phyloP scores from a whole-genome alignment of 164 flowering plant genomes.

The Vitis amurensis region DNA sequence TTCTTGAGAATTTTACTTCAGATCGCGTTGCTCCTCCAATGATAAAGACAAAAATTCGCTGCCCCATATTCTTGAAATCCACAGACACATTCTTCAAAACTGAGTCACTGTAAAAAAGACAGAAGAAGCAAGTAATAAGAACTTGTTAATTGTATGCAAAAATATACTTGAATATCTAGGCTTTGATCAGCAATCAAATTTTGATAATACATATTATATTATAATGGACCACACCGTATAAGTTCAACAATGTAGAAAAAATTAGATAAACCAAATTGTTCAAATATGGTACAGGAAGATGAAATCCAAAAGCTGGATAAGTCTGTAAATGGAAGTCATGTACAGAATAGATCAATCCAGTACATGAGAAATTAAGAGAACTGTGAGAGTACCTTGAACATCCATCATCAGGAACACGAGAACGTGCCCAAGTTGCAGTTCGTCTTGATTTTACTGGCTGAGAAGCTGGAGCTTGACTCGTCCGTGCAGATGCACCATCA shows the following conservation, averaged over 20 bases:
- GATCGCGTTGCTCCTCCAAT: slow-evolving; percentile 99
- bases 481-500: slow-evolving; percentile 32
- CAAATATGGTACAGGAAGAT: too few species aligned
- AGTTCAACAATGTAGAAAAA: background rate
- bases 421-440: slow-evolving; percentile 88
- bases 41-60: slow-evolving; percentile 87
- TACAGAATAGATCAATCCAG: background rate
- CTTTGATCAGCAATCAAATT: background rate
- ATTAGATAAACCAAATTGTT: background rate
- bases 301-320: too few species aligned
- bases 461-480: slow-evolving; percentile 43
- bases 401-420: slow-evolving; percentile 89
- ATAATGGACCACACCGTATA: background rate
- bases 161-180: background rate
- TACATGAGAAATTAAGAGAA: background rate
- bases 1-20: slow-evolving; percentile 51
- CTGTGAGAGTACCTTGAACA: slow-evolving; percentile 57
- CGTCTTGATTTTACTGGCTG: slow-evolving; percentile 63
- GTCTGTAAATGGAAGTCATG: background rate
- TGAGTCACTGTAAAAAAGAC: slow-evolving; percentile 62
- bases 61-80: slow-evolving; percentile 89
- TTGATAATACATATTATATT: background rate
- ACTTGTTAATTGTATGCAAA: background rate
- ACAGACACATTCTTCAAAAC: slow-evolving; percentile 49
- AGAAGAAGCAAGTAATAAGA: background rate